phyloP scores from a whole-genome alignment of 257 asterid species.

The Misopates orontium region DNA sequence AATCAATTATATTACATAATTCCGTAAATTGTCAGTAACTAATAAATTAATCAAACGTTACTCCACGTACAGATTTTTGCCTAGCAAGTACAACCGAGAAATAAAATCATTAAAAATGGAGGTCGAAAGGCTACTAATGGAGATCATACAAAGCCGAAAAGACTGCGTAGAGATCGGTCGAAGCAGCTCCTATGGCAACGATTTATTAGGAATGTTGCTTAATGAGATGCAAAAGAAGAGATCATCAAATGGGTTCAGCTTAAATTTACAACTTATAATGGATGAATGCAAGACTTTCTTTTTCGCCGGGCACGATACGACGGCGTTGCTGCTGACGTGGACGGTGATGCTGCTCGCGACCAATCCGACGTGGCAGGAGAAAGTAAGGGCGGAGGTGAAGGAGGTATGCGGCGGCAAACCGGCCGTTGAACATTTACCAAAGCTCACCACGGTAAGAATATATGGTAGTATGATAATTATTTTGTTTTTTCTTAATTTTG shows the following conservation, averaged over 20 bases:
- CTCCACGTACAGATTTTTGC: conserved; percentile 54
- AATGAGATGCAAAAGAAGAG: conserved; percentile 75
- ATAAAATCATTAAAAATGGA: conserved; percentile 71
- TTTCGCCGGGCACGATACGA: conserved; percentile 95
- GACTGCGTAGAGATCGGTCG: conserved; percentile 78
- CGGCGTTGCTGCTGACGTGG: conserved; percentile 89
- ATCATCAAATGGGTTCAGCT: conserved; percentile 46
- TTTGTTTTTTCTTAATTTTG: too few species aligned
- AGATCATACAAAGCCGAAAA: conserved; percentile 77
- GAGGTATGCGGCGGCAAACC: conserved; percentile 63
- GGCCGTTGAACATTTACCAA: conserved; percentile 65
- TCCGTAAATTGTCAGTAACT: background rate
- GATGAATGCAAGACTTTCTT: conserved; percentile 96
- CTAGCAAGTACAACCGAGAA: conserved; percentile 88
- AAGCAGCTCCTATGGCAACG: conserved; percentile 72
- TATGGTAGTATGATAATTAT: too few species aligned
- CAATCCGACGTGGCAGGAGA: conserved; percentile 77
- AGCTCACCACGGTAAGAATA: conserved; percentile 63
- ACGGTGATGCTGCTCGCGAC: conserved; percentile 82
- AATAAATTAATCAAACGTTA: background rate
- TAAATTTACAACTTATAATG: conserved; percentile 78
- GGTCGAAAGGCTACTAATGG: conserved; percentile 81
- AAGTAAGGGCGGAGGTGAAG: conserved; percentile 58
- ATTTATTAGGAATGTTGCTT: conserved; percentile 70
- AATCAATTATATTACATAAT: background rate